Conservation (phyloP, 108 stramenopile genomes). For the Chaetoceros tenuissimus region DNA sequence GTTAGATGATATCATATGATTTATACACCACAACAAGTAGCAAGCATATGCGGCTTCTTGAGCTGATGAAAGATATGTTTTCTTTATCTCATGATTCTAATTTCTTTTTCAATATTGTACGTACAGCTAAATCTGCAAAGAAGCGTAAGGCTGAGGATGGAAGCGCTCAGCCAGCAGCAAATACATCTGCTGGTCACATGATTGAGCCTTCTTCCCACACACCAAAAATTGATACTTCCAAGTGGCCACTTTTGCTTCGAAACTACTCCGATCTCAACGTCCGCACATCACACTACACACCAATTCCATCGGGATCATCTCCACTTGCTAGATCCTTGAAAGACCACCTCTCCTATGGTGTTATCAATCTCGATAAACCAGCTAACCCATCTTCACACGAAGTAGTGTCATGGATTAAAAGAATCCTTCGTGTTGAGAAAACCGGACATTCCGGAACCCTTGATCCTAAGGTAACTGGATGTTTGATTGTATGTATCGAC, state of each 20-base stretch:
- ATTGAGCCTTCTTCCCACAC: conserved; percentile 77
- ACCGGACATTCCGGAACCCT: conserved; percentile 99
- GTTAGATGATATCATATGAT: no score
- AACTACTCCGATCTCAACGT: conserved; percentile 95
- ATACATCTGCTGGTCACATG: conserved; percentile 30
- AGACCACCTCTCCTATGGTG: conserved; percentile 92
- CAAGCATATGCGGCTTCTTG: no score
- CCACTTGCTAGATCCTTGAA: conserved; percentile 89
- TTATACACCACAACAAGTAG: no score
- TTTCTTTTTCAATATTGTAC: no score
- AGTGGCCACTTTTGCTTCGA: conserved; percentile 98
- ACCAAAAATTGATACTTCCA: conserved; percentile 88
- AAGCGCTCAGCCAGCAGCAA: conserved; percentile 16
- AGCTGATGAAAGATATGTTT: no score
- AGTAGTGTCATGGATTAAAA: conserved; percentile 99
- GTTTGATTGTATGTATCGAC: conserved; percentile 99
- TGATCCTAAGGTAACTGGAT: conserved; percentile 99
- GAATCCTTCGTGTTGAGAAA: conserved; percentile 98
- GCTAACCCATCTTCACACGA: conserved; percentile 98
- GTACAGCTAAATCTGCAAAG: conserved; percentile 36
- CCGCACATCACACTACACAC: conserved; percentile 98
- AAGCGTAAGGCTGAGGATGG: conserved; percentile 69
- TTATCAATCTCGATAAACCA: conserved; percentile 99
- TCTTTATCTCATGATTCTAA: no score
- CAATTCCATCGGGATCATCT: conserved; percentile 92